phyloP scores from a whole-genome alignment of 2,329 filamentous ascomycete genomes.

The Diaporthe ampelina region DNA sequence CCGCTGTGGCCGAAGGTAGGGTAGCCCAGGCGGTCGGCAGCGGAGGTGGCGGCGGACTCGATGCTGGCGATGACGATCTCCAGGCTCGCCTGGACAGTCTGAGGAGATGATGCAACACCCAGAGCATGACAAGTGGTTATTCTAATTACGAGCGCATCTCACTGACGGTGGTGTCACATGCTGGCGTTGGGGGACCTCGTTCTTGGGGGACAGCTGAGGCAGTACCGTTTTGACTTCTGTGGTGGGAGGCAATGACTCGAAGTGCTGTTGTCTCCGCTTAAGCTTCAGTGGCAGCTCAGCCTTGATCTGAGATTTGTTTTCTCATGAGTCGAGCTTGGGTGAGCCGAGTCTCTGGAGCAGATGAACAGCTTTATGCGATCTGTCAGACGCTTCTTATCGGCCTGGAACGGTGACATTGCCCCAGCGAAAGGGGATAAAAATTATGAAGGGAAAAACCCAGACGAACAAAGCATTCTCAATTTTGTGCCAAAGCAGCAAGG shows the following conservation, averaged over 20 bases:
- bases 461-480: not conserved
- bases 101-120: conserved; percentile 61
- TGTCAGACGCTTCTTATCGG: not conserved
- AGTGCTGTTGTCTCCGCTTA: not conserved
- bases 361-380: not conserved
- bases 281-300: not conserved
- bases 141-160: not conserved
- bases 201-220: not conserved
- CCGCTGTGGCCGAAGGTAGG: conserved; percentile 78
- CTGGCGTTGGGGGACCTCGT: conserved; percentile 9
- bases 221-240: conserved; percentile 1
- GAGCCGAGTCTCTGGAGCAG: not conserved
- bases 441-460: conserved; percentile 1
- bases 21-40: conserved; percentile 90
- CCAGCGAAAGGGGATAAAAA: not conserved
- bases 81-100: conserved; percentile 94
- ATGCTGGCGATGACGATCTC: conserved; percentile 88
- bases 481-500: not conserved
- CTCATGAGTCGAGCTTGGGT: not conserved
- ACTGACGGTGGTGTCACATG: not conserved
- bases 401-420: not conserved
- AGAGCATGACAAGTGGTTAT: not conserved
- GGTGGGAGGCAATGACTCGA: conserved; percentile 20
- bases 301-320: not conserved
- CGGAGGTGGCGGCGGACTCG: conserved; percentile 64